Percentiles rank a stretch among this genome's conserved stretches.
Evolutionary conservation across 2,329 filamentous ascomycete genomes (phyloP).

Genomic region (Aspergillus sojae): DNA sequence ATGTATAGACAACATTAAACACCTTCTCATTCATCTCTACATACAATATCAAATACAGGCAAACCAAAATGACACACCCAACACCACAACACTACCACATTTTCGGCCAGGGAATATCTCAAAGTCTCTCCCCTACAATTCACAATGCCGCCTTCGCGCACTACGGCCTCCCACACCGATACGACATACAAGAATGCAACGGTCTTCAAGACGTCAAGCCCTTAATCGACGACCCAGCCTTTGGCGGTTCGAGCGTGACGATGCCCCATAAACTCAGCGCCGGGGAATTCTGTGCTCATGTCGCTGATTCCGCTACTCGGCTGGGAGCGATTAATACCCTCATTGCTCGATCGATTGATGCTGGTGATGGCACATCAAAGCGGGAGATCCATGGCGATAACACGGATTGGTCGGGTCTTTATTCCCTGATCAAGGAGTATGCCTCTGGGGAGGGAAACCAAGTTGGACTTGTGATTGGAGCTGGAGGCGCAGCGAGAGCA

Average conservation of each 20-base stretch:
- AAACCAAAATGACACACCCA: not conserved
- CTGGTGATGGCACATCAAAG: not conserved
- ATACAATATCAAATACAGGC: too few species aligned
- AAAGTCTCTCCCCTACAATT: slow-evolving; percentile 22
- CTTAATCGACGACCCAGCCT: not conserved
- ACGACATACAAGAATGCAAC: slow-evolving; percentile 4
- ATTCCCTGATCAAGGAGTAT: not conserved
- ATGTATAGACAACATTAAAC: not conserved
- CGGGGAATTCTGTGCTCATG: not conserved
- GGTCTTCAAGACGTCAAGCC: not conserved
- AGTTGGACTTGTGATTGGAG: not conserved
- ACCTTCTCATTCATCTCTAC: not conserved
- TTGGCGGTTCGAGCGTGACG: not conserved
- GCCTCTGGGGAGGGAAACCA: not conserved
- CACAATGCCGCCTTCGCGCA: slow-evolving; percentile 24
- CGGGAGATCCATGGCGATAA: not conserved
- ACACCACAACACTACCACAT: slow-evolving; percentile 10
- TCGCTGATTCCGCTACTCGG: not conserved
- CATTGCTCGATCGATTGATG: not conserved
- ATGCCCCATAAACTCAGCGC: not conserved
- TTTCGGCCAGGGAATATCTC: slow-evolving; percentile 21
- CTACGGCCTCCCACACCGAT: slow-evolving; percentile 14
- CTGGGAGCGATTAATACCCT: not conserved
- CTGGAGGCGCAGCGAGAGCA: not conserved
- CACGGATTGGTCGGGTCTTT: not conserved